These are phyloP conservation scores for Ophiostoma sp. DNA, from an alignment of 2,329 filamentous ascomycete genomes.

Conservation along the genomic window DNA sequence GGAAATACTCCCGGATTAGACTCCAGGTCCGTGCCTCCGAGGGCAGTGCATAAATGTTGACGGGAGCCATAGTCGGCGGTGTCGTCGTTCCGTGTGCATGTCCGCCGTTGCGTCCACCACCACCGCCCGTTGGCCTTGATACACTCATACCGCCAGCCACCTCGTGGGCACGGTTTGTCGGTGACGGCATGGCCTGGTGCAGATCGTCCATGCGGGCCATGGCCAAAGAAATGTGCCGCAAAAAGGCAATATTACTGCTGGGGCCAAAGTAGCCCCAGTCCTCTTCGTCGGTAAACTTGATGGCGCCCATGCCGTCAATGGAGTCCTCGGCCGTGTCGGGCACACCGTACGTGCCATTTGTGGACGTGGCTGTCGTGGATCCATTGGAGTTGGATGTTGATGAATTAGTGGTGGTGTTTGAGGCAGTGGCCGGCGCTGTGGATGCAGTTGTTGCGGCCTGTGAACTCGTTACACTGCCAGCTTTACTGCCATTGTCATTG, in stretches of 20 bases:
- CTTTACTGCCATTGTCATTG: not conserved
- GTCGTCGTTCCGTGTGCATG: not conserved
- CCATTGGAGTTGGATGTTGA: not conserved
- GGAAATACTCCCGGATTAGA: constrained; percentile 28
- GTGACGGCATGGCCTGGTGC: not conserved
- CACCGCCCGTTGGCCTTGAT: not conserved
- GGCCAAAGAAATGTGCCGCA: constrained; percentile 30
- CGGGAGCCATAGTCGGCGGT: not conserved
- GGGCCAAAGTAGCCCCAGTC: constrained; percentile 33
- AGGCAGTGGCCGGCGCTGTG: not conserved
- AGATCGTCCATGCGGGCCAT: constrained; percentile 24
- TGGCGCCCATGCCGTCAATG: constrained; percentile 33
- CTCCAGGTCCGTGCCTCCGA: constrained; percentile 4
- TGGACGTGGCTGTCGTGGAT: not conserved
- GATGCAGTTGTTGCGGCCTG: not conserved
- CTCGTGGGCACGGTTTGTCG: not conserved
- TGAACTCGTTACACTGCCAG: not conserved
- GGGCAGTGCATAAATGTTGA: constrained; percentile 19
- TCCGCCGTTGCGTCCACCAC: not conserved
- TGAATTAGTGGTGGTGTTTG: not conserved
- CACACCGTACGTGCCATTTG: not conserved
- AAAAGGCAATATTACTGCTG: constrained; percentile 35
- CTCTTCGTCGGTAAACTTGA: constrained; percentile 32
- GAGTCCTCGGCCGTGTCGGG: constrained; percentile 23
- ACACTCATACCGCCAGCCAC: constrained; percentile 13